Base-by-base conservation (phyloP, 345 rosid genomes). In the Citrus hindsii region DNA sequence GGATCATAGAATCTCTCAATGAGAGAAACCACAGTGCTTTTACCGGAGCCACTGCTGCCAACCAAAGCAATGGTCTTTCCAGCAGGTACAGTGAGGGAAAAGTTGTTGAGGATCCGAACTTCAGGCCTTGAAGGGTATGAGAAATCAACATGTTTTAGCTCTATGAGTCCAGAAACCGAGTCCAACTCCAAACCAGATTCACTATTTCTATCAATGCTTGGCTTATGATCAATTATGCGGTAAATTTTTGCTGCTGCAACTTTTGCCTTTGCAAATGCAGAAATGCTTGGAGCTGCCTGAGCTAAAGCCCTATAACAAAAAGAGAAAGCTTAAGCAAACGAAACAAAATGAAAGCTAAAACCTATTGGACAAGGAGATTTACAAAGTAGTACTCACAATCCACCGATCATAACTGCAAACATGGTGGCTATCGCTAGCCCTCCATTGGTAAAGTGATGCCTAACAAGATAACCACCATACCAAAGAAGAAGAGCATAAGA, bases 21-120 rank as follows among this genome's bases (percentile, higher is more conserved):
- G 74, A 95, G 93, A 42, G 99, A 90, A 46, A 95, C 99, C 27
- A 93, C 96, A 0, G 99, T 95, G 86, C 99, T 95, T 86, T 95
- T 95, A 24, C 99, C 99, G 7, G 99, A 95, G 80, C 99, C 99
- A 32, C 99, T 95, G 86, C 98, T 95, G 62, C 99, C 99, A 19
- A 93, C 99, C 84, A 95, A 87, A 82, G 99, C 99, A 62, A 95
- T 92, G 42, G 98, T 95, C 84, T 91, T 95, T 32, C 98, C 99
- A 3, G 99, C 96, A 0, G 99, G 96, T 76, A 95, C 99, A 37
- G 80, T 88, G n/a, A 95, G 91, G 9, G 86, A 86, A 79, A 95
- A 92, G 56, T 91, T 83, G 82, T 93, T 88, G 25, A 95, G 96
- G 63, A 95, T 85, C 77, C 69, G 89, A 21, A 89, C 93, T 71